Evolutionary conservation across 768 basidiomycete genomes (phyloP), one percentile per base, ranked within the genome.

Genomic region (Boletus fagicola): DNA sequence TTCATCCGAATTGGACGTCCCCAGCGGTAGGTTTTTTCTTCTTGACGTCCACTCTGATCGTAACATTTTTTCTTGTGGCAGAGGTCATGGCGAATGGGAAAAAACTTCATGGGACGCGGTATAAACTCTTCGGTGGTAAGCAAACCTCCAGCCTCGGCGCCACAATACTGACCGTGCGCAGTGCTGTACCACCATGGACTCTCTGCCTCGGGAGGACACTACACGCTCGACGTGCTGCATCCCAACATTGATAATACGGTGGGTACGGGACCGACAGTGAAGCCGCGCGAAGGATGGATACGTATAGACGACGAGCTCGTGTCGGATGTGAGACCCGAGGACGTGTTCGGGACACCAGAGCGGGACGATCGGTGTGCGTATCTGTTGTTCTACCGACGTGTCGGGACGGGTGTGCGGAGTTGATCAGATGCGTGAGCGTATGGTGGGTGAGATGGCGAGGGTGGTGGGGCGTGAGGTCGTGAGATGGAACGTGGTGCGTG

Each of bases 221-320:
- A 98, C 75, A 98, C 95, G 3, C 83, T 96, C 47, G 90, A 94
- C 65, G 89, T 95, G 11, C 76, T 95, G 2, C 87, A 92, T 63
- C 89, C 88, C 3, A 82, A 82, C 61, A 79, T 86, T 36, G 83
- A 80, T 69, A 74, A 79, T 11, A 66, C 60, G 54, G 46, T 51
- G n/a, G 52, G 54, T 5, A 31, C 43, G 10, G 64, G 64, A 39
- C 49, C 60, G 18, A 56, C 47, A 6, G 54, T 58, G 10, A 68
- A 63, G 28, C 75, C 78, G 2, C 77, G 80, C 6, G 85, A 90
- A 56, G 87, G 83, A 11, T 98, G 96, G 96, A 79, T 97, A 58
- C 86, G 95, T 49, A 89, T 98, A 52, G 95, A 98, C 71, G 96
- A 98, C 67, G 95, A 97, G 71, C 75, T 87, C 11, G 88, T 95